Evolutionary conservation across 345 rosid genomes (phyloP), one percentile per base, ranked within the genome.

Genomic region (Gossypium stocksii): DNA sequence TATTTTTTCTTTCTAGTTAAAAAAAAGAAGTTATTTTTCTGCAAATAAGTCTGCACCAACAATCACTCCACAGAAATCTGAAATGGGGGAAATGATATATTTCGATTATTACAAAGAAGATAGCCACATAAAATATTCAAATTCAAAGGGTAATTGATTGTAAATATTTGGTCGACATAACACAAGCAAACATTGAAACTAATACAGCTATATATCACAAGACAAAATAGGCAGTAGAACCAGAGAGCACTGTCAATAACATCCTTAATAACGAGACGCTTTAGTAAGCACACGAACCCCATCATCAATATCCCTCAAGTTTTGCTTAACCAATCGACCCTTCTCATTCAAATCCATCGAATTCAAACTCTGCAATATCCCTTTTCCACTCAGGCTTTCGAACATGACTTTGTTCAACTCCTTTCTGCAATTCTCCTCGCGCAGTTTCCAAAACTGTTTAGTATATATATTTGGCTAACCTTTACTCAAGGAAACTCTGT

Each of bases 321-420:
- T 2, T 6, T 82, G 81, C 3, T 85, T 79, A 44, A 80, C 49
- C 9, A 78, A 41, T 63, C 17, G 34, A 20, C 72, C 51, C 8
- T 78, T 41, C 54, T 74, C 81, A 7, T 81, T 79, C 29, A 81
- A 70, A 58, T 76, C 80, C 19, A 7, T 22, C 71, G 54, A 59
- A n/a, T 67, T 66, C 62, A 85, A 6, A 15, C 9, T 19, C 20
- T 63, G 15, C 46, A 75, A 19, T 34, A 34, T 34, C 16, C 25
- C n/a, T 54, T 54, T 77, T 54, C 77, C 83, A 8, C 9, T 38
- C 4, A 84, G 10, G 71, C 66, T 56, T 20, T 76, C 71, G 15
- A 72, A 73, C 82, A 82, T 80, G 20, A 66, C 17, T 4, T 70
- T 34, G 3, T 12, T 66, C 75, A 84, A 44, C 71, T 78, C 77